phyloP scores from a whole-genome alignment of 371 early-diverging fungal species.

The Apophysomyces elegans region DNA sequence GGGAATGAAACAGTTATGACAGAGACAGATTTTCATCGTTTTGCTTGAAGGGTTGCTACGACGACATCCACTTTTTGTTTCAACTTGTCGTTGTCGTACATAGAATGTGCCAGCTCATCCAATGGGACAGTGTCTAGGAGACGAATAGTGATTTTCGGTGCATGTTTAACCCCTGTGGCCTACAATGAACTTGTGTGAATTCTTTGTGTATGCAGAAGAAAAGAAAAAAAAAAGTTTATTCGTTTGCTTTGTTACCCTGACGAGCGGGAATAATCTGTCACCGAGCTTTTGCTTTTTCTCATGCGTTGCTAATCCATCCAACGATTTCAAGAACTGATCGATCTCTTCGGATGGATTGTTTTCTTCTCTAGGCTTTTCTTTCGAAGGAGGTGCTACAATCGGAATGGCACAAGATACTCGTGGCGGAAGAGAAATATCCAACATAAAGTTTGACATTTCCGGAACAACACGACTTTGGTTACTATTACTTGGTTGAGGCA shows the following conservation, averaged over 20 bases:
- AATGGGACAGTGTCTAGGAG: conserved; percentile 54
- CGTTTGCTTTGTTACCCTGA: conserved; percentile 33
- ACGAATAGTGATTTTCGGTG: conserved; percentile 52
- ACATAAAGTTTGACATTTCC: neutral
- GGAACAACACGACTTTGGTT: neutral
- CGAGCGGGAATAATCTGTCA: conserved; percentile 43
- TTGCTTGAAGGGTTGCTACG: conserved; percentile 6
- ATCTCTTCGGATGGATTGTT: conserved; percentile 25
- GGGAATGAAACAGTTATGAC: neutral
- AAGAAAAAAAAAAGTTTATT: too few species aligned
- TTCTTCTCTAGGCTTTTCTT: neutral
- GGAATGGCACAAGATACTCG: conserved; percentile 26
- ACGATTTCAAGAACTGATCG: conserved; percentile 28
- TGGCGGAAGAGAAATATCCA: conserved; percentile 18
- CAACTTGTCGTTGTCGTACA: conserved; percentile 45
- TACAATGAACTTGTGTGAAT: neutral
- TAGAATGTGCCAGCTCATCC: conserved; percentile 46
- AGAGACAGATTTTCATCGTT: conserved; percentile 1
- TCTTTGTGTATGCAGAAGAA: too few species aligned
- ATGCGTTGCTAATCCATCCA: conserved; percentile 29
- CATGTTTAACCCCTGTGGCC: conserved; percentile 20
- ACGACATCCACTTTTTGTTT: conserved; percentile 43
- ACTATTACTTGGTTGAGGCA: neutral
- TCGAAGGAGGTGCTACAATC: conserved; percentile 18
- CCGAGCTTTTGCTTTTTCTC: conserved; percentile 48